Evolutionary conservation across 2,329 filamentous ascomycete genomes (phyloP).

Genomic region (Trichoderma endophyticum): DNA sequence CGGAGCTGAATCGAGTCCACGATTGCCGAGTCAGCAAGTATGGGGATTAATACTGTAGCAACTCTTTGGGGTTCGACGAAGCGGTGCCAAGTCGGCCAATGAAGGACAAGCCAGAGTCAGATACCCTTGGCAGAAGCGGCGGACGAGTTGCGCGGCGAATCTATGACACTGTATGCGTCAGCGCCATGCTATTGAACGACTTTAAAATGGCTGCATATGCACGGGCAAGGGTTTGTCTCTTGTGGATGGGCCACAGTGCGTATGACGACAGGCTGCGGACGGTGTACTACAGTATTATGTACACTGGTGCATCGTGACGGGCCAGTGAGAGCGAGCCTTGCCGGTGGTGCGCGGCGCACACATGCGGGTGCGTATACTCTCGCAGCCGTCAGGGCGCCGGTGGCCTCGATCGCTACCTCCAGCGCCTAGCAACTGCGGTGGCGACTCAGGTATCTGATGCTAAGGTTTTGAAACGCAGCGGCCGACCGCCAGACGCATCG

Average conservation of each 20-base stretch:
- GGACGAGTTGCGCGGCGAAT: neutral
- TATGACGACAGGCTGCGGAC: neutral
- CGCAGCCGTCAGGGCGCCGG: neutral
- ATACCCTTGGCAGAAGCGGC: neutral
- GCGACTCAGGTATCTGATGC: neutral
- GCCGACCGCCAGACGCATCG: neutral
- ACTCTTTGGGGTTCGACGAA: neutral
- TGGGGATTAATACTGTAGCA: neutral
- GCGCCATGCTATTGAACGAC: neutral
- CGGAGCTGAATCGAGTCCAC: neutral
- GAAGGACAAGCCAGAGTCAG: neutral
- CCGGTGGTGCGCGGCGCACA: neutral
- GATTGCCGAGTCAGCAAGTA: neutral
- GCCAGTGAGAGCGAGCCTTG: neutral
- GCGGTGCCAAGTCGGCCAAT: neutral
- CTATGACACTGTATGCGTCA: conserved; percentile 3
- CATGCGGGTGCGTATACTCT: neutral
- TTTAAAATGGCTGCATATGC: conserved; percentile 18
- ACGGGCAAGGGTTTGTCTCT: conserved; percentile 6
- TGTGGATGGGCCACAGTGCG: neutral
- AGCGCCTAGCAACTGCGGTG: neutral
- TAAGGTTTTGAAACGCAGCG: neutral
- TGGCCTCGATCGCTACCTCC: neutral
- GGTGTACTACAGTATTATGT: neutral
- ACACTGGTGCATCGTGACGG: neutral